Conservation (phyloP, 2,329 filamentous ascomycete species). For the Apiospora sp. region DNA sequence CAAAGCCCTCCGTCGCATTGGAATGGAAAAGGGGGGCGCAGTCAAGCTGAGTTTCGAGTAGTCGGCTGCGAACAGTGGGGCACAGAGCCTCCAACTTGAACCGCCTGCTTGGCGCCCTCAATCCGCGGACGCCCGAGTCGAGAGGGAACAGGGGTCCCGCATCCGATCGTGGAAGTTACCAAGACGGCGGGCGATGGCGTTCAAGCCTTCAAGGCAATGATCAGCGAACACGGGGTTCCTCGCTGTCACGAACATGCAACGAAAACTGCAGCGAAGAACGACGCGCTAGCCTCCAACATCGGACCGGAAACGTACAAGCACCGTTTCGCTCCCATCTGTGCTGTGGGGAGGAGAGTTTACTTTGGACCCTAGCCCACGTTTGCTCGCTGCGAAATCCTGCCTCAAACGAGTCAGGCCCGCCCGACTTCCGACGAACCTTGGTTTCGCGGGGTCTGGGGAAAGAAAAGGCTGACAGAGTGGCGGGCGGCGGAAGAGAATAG, state of each 20-base stretch:
- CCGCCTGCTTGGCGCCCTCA: neutral
- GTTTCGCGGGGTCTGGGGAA: neutral
- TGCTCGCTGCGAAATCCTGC: too few species aligned
- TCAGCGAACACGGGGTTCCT: neutral
- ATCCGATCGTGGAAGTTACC: neutral
- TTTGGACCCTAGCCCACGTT: neutral
- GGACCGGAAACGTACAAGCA: neutral
- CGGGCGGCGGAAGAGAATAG: neutral
- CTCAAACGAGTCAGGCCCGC: neutral
- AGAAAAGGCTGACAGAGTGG: neutral
- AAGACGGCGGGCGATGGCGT: neutral
- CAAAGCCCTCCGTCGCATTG: neutral
- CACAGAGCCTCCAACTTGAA: neutral
- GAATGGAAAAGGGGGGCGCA: neutral
- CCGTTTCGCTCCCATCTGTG: neutral
- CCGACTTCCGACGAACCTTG: neutral
- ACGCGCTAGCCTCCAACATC: neutral
- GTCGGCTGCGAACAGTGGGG: neutral
- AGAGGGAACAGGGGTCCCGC: neutral
- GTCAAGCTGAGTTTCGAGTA: neutral
- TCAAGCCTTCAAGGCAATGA: neutral
- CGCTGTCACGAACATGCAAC: neutral
- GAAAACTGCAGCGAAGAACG: too few species aligned
- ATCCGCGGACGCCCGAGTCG: neutral
- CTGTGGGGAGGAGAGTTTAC: neutral